Percentiles rank a stretch among this genome's conserved stretches.
These are phyloP conservation scores for Prunus mira DNA, from an alignment of 306 rosid genomes.

Conservation along the genomic window DNA sequence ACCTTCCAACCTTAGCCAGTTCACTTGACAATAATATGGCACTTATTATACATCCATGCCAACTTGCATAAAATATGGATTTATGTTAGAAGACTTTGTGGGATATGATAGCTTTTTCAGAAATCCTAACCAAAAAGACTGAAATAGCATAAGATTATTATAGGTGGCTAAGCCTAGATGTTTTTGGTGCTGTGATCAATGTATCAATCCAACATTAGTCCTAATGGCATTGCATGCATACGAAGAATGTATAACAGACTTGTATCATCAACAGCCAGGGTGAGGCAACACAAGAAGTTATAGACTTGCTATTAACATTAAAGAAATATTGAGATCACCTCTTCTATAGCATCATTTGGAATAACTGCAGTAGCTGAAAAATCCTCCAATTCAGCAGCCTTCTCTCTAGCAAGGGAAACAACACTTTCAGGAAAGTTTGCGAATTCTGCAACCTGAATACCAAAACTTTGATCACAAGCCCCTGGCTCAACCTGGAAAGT, in stretches of 20 bases:
- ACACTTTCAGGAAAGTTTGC: conserved; percentile 95
- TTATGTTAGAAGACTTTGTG: not conserved
- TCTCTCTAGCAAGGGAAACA: conserved; percentile 87
- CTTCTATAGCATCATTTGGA: conserved; percentile 33
- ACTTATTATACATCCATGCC: not conserved
- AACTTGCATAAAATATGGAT: not conserved
- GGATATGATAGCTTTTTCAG: not conserved
- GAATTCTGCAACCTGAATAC: conserved; percentile 96
- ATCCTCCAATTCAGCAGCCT: conserved; percentile 96
- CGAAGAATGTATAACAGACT: not conserved
- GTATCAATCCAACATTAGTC: not conserved
- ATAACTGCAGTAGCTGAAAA: conserved; percentile 60
- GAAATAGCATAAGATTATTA: not conserved
- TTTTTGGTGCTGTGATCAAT: not conserved
- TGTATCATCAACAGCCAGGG: not conserved
- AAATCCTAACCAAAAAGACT: not conserved
- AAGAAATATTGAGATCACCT: conserved; percentile 41
- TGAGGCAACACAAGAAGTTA: conserved; percentile 12
- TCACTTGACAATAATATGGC: not conserved
- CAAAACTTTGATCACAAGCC: conserved; percentile 98
- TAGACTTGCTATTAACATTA: conserved; percentile 10
- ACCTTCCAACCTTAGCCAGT: not conserved
- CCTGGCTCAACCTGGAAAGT: conserved; percentile 88
- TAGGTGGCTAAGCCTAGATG: not conserved
- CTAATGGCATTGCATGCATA: not conserved